phyloP scores from a whole-genome alignment of 495 filamentous ascomycete genomes.

The Chaetomium tenue region DNA sequence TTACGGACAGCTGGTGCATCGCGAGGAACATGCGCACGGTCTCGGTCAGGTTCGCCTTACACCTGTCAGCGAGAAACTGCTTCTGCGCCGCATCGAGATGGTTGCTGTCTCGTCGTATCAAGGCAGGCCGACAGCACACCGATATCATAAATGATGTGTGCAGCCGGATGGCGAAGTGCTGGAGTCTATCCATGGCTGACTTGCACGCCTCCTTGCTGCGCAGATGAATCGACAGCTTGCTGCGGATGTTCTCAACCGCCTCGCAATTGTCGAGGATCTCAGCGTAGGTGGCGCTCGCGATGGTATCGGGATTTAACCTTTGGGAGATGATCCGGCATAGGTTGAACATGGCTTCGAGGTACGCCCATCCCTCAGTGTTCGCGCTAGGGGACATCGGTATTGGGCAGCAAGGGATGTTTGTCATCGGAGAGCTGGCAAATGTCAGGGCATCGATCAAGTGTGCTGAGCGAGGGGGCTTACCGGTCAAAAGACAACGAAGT shows the following conservation, averaged over 20 bases:
- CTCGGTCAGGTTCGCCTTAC: slow-evolving; percentile 61
- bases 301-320: slow-evolving; percentile 52
- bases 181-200: slow-evolving; percentile 52
- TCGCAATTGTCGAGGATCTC: slow-evolving; percentile 50
- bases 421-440: slow-evolving; percentile 46
- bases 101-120: slow-evolving; percentile 43
- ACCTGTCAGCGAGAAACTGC: slow-evolving; percentile 50
- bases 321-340: slow-evolving; percentile 52
- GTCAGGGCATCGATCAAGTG: not conserved
- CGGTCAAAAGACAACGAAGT: slow-evolving; percentile 57
- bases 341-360: slow-evolving; percentile 56
- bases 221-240: slow-evolving; percentile 44
- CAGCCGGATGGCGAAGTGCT: slow-evolving; percentile 54
- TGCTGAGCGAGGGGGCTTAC: slow-evolving; percentile 27
- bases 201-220: slow-evolving; percentile 54
- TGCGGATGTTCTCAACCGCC: slow-evolving; percentile 49
- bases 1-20: slow-evolving; percentile 64
- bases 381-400: slow-evolving; percentile 47
- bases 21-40: slow-evolving; percentile 67
- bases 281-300: slow-evolving; percentile 43
- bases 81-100: slow-evolving; percentile 46
- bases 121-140: slow-evolving; percentile 54
- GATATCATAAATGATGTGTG: slow-evolving; percentile 57
- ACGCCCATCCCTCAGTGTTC: slow-evolving; percentile 47
- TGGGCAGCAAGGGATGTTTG: slow-evolving; percentile 48